Evolutionary conservation across 2,329 filamentous ascomycete genomes (phyloP), one percentile per base, ranked within the genome.

Genomic region (Chlorencoelia australis): DNA sequence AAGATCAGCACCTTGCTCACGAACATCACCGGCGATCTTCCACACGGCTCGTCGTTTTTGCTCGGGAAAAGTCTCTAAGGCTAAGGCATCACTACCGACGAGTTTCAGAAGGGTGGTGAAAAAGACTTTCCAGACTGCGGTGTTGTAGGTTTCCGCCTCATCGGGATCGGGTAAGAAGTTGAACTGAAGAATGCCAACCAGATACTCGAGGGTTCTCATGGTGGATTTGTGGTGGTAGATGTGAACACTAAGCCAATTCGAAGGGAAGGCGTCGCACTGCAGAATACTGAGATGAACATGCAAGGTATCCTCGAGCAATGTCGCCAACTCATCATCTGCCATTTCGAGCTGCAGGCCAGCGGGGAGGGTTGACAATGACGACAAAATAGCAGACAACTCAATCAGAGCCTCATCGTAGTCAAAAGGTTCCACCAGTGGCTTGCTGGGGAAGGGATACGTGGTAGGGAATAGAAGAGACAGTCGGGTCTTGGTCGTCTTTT

Each of bases 21-120:
- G 75, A 33, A 98, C 86, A 61, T 98, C 93, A 5, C 91, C 91
- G 4, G 89, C 91, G 55, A 98, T 95, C 64, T 96, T 98, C 91
- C 93, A 98, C 1, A 96, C 89, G 1, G 91, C 89, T 37, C 91
- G 71, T 30, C 91, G 71, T 63, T 96, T 98, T 62, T 98, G 91
- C 58, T 98, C 93, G 0, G 91, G 87, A 55, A 95, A 96, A 0
- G 88, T 94, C 57, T 98, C 91, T 24, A 98, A 71, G 0, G 91
- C 88, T 14, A 98, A 70, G 0, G 82, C 84, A 22, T 88, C 79
- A 52, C 87, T 95, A 4, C 85, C 84, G 3, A 98, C 85, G 3
- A 96, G 77, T 54, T 84, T 87, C 18, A 98, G 69, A 19, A 98
- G 65, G 0, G 87, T 89, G 13, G 79, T 82, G 56, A 98, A 95